These are phyloP conservation scores for Candida sp. DNA, from an alignment of 1,139 yeast genomes.

Conservation along the genomic window DNA sequence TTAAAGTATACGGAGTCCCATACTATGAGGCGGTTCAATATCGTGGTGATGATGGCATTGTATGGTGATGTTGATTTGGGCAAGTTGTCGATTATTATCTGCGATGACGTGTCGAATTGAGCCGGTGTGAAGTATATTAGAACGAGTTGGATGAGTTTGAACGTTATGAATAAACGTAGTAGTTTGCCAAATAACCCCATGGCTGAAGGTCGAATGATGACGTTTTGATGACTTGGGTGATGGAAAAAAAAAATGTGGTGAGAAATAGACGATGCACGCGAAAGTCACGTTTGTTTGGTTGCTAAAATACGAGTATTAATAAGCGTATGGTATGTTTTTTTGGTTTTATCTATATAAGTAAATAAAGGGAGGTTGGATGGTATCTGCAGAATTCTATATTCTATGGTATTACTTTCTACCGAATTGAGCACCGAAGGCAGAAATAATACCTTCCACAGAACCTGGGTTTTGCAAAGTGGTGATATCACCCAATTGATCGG, in stretches of 20 bases:
- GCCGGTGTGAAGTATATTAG: slow-evolving; percentile 37
- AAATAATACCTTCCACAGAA: slow-evolving; percentile 66
- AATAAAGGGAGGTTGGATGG: too few relatives aligned
- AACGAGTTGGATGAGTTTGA: slow-evolving; percentile 33
- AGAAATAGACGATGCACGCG: too few relatives aligned
- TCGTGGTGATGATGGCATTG: slow-evolving; percentile 14
- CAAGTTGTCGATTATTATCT: slow-evolving; percentile 22
- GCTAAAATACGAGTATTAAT: too few relatives aligned
- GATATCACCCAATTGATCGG: slow-evolving; percentile 77
- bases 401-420: slow-evolving; percentile 41
- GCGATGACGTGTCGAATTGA: slow-evolving; percentile 46
- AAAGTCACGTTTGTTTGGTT: too few relatives aligned
- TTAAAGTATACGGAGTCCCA: slow-evolving; percentile 92
- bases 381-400: too few relatives aligned
- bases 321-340: too few relatives aligned
- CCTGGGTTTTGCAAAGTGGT: slow-evolving; percentile 80
- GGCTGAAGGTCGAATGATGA: not conserved
- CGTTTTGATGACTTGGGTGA: not conserved
- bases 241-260: not conserved
- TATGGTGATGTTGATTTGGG: not conserved
- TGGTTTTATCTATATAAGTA: too few relatives aligned
- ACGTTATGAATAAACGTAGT: slow-evolving; percentile 23
- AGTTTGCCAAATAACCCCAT: slow-evolving; percentile 12
- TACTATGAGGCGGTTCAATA: slow-evolving; percentile 57
- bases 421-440: slow-evolving; percentile 50